Percentiles rank a stretch among this genome's conserved stretches.
These are phyloP conservation scores for Escallonia herrerae DNA, from an alignment of 129 eudicot species.

Conservation along the genomic window DNA sequence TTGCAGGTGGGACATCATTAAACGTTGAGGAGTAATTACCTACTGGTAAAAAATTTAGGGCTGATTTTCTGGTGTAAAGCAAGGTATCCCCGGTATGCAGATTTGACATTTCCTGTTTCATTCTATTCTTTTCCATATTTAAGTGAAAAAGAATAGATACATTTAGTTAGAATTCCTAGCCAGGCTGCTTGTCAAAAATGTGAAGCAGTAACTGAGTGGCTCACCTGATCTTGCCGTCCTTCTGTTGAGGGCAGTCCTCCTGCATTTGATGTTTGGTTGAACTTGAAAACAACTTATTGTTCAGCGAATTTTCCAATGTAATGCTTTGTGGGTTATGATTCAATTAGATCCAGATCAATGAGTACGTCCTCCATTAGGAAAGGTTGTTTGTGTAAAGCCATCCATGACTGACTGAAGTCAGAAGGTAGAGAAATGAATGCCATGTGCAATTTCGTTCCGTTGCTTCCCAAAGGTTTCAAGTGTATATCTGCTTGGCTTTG, in stretches of 20 bases:
- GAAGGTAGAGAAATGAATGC: not conserved
- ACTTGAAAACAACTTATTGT: conserved; percentile 13
- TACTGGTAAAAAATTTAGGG: conserved; percentile 7
- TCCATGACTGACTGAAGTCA: too few species aligned
- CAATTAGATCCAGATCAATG: too few species aligned
- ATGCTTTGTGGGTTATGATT: not conserved
- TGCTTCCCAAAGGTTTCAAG: not conserved
- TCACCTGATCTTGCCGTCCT: not conserved
- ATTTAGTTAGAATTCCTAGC: conserved; percentile 5
- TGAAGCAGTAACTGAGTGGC: conserved; percentile 14
- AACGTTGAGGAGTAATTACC: conserved; percentile 12
- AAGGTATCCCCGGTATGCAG: conserved; percentile 8
- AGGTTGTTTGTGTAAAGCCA: not conserved
- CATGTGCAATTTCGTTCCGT: too few species aligned
- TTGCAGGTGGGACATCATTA: conserved; percentile 26
- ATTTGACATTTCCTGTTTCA: conserved; percentile 26
- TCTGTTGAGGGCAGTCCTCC: not conserved
- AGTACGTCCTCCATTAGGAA: not conserved
- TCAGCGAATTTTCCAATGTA: conserved; percentile 11
- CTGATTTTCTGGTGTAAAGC: conserved; percentile 19
- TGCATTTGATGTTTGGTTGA: conserved; percentile 15
- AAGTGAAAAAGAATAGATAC: conserved; percentile 17
- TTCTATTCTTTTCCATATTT: conserved; percentile 18
- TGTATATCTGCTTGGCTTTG: not conserved
- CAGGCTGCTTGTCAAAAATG: conserved; percentile 15